Evolutionary conservation across 768 basidiomycete genomes (phyloP).

Genomic region (Chalciporus pseudorubinellus): DNA sequence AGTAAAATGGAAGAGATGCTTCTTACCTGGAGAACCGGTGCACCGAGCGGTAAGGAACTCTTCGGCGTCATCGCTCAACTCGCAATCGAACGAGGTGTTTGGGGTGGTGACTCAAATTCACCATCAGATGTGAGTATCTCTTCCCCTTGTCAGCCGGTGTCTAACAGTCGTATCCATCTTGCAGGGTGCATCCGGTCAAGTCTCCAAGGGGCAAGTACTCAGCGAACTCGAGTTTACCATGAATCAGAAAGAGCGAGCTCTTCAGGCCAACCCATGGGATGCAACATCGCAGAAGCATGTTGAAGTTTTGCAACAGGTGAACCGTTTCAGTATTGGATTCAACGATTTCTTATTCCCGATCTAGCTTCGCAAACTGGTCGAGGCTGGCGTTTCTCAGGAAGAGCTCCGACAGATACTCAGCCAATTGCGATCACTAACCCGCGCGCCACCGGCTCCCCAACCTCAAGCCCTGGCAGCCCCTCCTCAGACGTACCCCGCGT

Average conservation of each 20-base stretch:
- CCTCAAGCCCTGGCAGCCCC: constrained; percentile 34
- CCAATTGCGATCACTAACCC: constrained; percentile 64
- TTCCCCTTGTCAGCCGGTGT: background rate
- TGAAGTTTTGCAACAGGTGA: constrained; percentile 75
- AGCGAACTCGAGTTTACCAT: constrained; percentile 81
- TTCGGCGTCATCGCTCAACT: constrained; percentile 81
- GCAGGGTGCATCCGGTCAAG: constrained; percentile 40
- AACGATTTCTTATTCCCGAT: constrained; percentile 7
- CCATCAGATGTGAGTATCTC: constrained; percentile 37
- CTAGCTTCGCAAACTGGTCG: constrained; percentile 70
- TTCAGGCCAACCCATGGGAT: constrained; percentile 77
- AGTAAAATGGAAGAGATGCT: constrained; percentile 99
- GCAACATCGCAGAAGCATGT: constrained; percentile 66
- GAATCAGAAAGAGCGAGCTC: constrained; percentile 71
- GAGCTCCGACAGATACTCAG: constrained; percentile 74
- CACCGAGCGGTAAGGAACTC: constrained; percentile 74
- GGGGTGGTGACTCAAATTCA: constrained; percentile 55
- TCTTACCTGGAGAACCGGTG: constrained; percentile 88
- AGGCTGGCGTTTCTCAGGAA: constrained; percentile 75
- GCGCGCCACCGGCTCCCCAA: constrained; percentile 33
- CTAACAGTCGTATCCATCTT: constrained; percentile 20
- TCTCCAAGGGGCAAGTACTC: constrained; percentile 77
- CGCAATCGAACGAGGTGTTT: constrained; percentile 81
- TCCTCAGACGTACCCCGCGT: constrained; percentile 18
- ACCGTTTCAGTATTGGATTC: constrained; percentile 20